Evolutionary conservation across 139 green algal genomes (phyloP).

Genomic region (Chloropicon primus): DNA sequence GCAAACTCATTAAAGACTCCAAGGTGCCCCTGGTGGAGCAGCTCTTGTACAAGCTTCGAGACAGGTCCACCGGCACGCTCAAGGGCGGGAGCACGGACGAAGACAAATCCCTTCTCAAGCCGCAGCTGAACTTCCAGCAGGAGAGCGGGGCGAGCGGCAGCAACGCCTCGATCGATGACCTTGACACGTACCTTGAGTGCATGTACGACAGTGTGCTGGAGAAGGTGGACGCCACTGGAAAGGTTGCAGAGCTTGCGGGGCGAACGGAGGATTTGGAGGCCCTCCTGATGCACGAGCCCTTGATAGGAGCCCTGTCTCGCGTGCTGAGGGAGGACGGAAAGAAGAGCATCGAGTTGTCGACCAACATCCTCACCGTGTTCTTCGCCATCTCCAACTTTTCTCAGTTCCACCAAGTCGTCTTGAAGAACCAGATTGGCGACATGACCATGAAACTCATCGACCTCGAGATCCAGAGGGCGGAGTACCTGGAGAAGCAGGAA

Average conservation of each 20-base stretch:
- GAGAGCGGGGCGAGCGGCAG: neutral
- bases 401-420: constrained; percentile 51
- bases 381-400: constrained; percentile 60
- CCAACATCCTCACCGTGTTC: constrained; percentile 55
- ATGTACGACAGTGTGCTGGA: constrained; percentile 57
- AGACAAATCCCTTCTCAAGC: neutral
- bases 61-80: neutral
- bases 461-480: constrained; percentile 49
- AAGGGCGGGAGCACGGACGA: neutral
- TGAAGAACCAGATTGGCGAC: constrained; percentile 57
- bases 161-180: constrained; percentile 2
- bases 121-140: constrained; percentile 5
- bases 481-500: constrained; percentile 37
- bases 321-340: constrained; percentile 67
- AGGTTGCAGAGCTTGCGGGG: constrained; percentile 29
- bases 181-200: constrained; percentile 27
- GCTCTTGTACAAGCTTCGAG: neutral
- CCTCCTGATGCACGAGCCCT: constrained; percentile 39
- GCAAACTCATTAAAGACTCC: constrained; percentile 61
- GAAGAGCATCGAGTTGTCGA: constrained; percentile 54
- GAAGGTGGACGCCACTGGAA: constrained; percentile 41
- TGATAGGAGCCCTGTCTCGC: constrained; percentile 52
- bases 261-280: constrained; percentile 24
- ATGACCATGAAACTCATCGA: constrained; percentile 65
- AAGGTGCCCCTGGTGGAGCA: constrained; percentile 22